Percentiles rank a stretch among this genome's conserved stretches.
Evolutionary conservation across 2,329 filamentous ascomycete species (phyloP).

Genomic region (Paecilomyces dactylethromorphus): DNA sequence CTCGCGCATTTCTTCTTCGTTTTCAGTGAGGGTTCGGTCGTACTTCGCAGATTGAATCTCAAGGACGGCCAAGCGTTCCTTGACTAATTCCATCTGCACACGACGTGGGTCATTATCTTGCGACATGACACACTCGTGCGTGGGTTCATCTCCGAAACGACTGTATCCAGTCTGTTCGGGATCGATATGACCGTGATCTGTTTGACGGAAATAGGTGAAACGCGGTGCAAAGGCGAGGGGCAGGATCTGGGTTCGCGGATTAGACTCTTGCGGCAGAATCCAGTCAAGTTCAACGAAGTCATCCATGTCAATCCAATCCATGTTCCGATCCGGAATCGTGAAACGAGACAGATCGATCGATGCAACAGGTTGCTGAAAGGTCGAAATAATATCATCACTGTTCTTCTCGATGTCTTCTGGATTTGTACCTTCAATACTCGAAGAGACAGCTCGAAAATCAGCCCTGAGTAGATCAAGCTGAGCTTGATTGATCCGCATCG

Average conservation of each 20-base stretch:
- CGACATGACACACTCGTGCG: constrained; percentile 93
- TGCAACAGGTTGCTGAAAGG: constrained; percentile 47
- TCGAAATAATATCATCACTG: constrained; percentile 52
- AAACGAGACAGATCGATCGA: constrained; percentile 71
- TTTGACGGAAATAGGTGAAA: constrained; percentile 95
- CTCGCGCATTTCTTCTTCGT: constrained; percentile 56
- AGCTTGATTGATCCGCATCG: constrained; percentile 92
- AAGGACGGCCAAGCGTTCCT: constrained; percentile 71
- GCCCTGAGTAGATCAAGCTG: constrained; percentile 88
- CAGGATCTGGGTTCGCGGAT: constrained; percentile 88
- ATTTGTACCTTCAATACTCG: constrained; percentile 75
- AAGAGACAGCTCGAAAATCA: constrained; percentile 88
- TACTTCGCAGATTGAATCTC: constrained; percentile 72
- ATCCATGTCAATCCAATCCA: constrained; percentile 98
- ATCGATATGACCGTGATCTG: constrained; percentile 77
- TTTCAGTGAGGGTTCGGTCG: constrained; percentile 63
- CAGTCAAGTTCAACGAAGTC: constrained; percentile 98
- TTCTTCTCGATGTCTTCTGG: constrained; percentile 63
- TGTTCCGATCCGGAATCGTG: constrained; percentile 89
- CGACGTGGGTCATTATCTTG: constrained; percentile 79
- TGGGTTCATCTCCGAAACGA: constrained; percentile 86
- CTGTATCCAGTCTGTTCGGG: constrained; percentile 71
- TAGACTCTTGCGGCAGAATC: constrained; percentile 83
- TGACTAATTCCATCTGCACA: constrained; percentile 81
- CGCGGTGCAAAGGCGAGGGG: constrained; percentile 89